phyloP scores from a whole-genome alignment of 176 grass and related monocot genomes.

The Leersia perrieri region DNA sequence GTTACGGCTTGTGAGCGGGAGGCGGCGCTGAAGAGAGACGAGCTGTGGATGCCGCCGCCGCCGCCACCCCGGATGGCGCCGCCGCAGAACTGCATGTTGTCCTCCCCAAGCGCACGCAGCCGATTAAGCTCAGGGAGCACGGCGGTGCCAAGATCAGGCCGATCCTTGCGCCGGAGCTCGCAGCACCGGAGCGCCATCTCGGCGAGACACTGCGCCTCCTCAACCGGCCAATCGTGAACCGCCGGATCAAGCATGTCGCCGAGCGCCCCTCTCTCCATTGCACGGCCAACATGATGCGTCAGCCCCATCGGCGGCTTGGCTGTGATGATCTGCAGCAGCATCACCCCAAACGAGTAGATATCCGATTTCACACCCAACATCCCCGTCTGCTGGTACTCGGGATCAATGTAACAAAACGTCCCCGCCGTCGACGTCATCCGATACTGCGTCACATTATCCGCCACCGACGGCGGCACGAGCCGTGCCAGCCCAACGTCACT shows the following conservation, averaged over 20 bases:
- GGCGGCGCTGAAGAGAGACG: slow-evolving; percentile 27
- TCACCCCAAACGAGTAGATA: slow-evolving; percentile 67
- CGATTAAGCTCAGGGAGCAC: slow-evolving; percentile 65
- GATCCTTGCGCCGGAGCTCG: slow-evolving; percentile 53
- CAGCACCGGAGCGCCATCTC: slow-evolving; percentile 52
- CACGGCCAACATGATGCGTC: slow-evolving; percentile 46
- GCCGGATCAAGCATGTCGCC: slow-evolving; percentile 51
- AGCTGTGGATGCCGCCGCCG: slow-evolving; percentile 38
- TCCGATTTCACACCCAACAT: slow-evolving; percentile 74
- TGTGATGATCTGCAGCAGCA: slow-evolving; percentile 78
- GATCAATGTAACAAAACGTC: slow-evolving; percentile 86
- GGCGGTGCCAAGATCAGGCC: slow-evolving; percentile 43
- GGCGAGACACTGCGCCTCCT: slow-evolving; percentile 62
- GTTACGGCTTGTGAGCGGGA: slow-evolving; percentile 31
- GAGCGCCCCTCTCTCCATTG: slow-evolving; percentile 51
- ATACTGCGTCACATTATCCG: slow-evolving; percentile 71
- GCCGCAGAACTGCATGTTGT: slow-evolving; percentile 53
- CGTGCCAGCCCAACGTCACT: slow-evolving; percentile 87
- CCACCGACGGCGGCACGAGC: slow-evolving; percentile 65
- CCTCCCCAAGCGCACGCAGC: slow-evolving; percentile 34
- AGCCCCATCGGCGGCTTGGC: slow-evolving; percentile 72
- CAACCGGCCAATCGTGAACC: slow-evolving; percentile 59
- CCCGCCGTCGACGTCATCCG: slow-evolving; percentile 72
- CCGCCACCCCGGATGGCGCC: slow-evolving; percentile 14
- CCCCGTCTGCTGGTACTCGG: slow-evolving; percentile 90